Conservation (phyloP, 768 basidiomycete genomes). For the Podaxis sp. region DNA sequence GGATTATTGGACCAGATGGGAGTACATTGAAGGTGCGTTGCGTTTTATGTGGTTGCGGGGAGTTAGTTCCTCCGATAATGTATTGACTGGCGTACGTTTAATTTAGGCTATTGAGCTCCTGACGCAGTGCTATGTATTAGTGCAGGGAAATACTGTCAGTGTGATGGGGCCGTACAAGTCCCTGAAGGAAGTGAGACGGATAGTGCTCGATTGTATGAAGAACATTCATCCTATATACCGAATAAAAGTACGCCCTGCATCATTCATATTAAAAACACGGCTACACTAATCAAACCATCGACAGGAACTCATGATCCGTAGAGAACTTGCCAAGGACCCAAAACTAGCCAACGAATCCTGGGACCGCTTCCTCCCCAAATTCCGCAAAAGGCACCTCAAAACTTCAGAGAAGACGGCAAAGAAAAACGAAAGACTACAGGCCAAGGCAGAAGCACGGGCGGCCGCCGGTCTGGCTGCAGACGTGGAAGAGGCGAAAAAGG, state of each 20-base stretch:
- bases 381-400: slow-evolving; percentile 88
- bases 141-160: slow-evolving; percentile 97
- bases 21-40: slow-evolving; percentile 86
- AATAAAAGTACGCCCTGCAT: slow-evolving; percentile 65
- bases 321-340: slow-evolving; percentile 97
- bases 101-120: slow-evolving; percentile 90
- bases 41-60: background rate
- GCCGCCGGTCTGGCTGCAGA: slow-evolving; percentile 56
- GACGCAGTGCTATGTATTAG: slow-evolving; percentile 94
- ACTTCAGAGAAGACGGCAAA: slow-evolving; percentile 91
- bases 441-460: slow-evolving; percentile 59
- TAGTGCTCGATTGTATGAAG: slow-evolving; percentile 99
- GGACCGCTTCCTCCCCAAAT: slow-evolving; percentile 97
- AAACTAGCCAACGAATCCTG: slow-evolving; percentile 91
- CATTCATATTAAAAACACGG: background rate
- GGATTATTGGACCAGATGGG: slow-evolving; percentile 96
- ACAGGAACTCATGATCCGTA: slow-evolving; percentile 96
- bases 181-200: slow-evolving; percentile 92
- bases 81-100: background rate
- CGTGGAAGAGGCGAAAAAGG: slow-evolving; percentile 26
- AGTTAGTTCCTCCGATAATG: background rate
- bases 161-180: slow-evolving; percentile 97
- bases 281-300: background rate
- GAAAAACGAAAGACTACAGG: slow-evolving; percentile 71
- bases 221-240: slow-evolving; percentile 99